These are phyloP conservation scores for Primulina eburnea DNA, from an alignment of 257 asterid species.

Conservation along the genomic window DNA sequence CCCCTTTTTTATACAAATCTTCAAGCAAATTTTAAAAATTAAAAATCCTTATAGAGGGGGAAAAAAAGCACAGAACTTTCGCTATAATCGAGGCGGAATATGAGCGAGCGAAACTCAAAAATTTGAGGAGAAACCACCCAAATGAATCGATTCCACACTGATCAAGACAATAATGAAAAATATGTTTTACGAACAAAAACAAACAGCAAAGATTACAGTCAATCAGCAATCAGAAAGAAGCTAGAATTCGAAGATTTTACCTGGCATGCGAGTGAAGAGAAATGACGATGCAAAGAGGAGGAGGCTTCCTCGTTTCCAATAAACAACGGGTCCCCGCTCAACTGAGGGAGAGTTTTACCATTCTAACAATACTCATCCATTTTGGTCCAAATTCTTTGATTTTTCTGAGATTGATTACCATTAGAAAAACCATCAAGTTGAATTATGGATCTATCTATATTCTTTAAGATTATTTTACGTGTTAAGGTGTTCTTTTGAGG, in stretches of 20 bases:
- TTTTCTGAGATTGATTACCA: too few species aligned
- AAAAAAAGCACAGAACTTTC: constrained; percentile 16
- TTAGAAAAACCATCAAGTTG: too few species aligned
- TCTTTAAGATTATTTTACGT: too few species aligned
- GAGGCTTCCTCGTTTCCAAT: too few species aligned
- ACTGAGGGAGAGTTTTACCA: too few species aligned
- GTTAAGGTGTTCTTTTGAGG: too few species aligned
- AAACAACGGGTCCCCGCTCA: too few species aligned
- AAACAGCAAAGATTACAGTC: neutral
- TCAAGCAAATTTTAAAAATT: constrained; percentile 29
- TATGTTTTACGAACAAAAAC: neutral
- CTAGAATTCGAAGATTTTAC: constrained; percentile 36
- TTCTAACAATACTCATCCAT: too few species aligned
- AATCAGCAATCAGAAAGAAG: constrained; percentile 7
- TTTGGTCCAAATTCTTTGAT: too few species aligned
- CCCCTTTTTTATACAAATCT: constrained; percentile 26
- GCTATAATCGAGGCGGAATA: constrained; percentile 27
- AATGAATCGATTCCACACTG: constrained; percentile 2
- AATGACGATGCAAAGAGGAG: neutral
- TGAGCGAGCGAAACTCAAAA: constrained; percentile 27
- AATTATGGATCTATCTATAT: too few species aligned
- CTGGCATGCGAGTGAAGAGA: constrained; percentile 23
- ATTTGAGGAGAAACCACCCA: constrained; percentile 25
- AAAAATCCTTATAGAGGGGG: neutral
- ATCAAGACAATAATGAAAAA: neutral